These are phyloP conservation scores for Calonectria montana DNA, from an alignment of 2,329 filamentous ascomycete species.

Conservation along the genomic window DNA sequence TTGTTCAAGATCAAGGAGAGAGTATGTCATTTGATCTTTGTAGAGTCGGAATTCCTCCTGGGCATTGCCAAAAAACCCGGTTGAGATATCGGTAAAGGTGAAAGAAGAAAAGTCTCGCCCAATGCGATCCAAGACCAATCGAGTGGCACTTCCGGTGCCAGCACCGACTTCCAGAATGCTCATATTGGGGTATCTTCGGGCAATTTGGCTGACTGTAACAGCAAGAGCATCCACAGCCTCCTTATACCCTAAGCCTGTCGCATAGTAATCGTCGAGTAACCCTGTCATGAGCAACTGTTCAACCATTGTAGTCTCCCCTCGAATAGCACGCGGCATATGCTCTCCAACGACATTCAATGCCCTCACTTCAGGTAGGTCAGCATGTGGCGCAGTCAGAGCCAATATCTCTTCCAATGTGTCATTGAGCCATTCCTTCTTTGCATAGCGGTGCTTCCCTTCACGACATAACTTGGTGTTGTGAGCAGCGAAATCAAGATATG, in stretches of 20 bases:
- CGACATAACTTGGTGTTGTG: neutral
- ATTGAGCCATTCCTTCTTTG: neutral
- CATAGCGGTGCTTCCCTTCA: neutral
- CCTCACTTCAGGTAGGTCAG: neutral
- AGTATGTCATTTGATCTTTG: neutral
- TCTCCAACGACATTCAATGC: neutral
- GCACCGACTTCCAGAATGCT: neutral
- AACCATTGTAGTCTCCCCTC: neutral
- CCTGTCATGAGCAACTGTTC: neutral
- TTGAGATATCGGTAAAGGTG: conserved; percentile 1
- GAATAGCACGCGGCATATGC: neutral
- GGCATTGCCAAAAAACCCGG: neutral
- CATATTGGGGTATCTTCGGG: neutral
- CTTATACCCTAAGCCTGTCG: neutral
- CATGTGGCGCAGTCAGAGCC: neutral
- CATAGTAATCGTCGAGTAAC: neutral
- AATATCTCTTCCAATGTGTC: neutral
- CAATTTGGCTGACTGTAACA: neutral
- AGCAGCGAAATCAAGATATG: neutral
- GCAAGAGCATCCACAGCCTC: neutral
- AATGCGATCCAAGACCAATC: neutral
- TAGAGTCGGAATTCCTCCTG: neutral
- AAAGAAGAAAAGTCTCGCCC: neutral
- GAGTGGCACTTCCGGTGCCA: neutral
- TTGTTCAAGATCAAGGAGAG: neutral